Evolutionary conservation across 139 green algal species (phyloP), one percentile per base, ranked within the genome.

Genomic region (Desmodesmus armatus): DNA sequence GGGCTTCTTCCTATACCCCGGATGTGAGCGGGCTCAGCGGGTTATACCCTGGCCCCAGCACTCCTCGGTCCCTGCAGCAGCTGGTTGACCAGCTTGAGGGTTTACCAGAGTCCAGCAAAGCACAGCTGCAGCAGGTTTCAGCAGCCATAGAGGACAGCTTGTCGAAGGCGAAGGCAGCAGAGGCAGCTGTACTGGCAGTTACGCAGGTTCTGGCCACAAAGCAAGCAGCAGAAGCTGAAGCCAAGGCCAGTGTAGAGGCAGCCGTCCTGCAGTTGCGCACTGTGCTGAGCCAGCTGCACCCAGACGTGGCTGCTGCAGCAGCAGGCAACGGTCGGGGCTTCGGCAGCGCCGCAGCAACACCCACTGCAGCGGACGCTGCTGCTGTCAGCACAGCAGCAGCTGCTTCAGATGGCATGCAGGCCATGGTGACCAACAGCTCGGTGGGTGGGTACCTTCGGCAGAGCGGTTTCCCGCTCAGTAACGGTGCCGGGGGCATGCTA

Each of bases 121-220:
- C 21, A 1, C 78, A 84, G 44, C 31, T 78, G 33, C 66, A 67
- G 66, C 66, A 78, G 47, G 44, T 55, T 4, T 66, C 47, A 33
- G 66, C 39, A 21, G 41, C 35, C 41, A 47, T 85, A 4, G 80
- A 85, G 19, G 80, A 67, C 25, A 44, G 5, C 33, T 31, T 78
- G 6, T 62, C 35, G 4, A 60, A 79, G 44, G 80, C 66, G 5
- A 85, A 85, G 35, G 80, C 80, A 33, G 80, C 80, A 63, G 80
- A 85, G 3, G 80, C 80, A 9, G 80, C 80, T 29, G 80, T 85
- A 33, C 23, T 71, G 19, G 80, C 80, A 58, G 80, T 85, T 3
- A 39, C 35, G 25, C 80, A 85, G 37, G 80, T 85, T 13, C 39
- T 85, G 19, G 78, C 76, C 53, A 55, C 76, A 9, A 82, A 82